Conservation (phyloP, 345 rosid species). For the Salix caprea region DNA sequence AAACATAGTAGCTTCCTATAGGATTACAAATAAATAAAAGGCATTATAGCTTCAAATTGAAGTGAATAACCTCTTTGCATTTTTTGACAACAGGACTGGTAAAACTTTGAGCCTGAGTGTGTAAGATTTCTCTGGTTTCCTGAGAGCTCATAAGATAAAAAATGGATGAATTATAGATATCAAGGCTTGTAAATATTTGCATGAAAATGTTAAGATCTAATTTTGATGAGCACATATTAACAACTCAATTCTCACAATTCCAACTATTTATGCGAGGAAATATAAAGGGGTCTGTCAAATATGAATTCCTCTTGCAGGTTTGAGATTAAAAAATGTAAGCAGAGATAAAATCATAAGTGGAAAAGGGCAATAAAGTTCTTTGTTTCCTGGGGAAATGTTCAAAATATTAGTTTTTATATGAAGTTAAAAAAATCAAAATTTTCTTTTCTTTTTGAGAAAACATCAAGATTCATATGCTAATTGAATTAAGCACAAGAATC, state of each 20-base stretch:
- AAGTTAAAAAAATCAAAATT: too few relatives aligned
- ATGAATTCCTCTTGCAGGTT: not conserved
- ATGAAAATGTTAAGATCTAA: not conserved
- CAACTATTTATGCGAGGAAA: not conserved
- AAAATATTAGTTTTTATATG: not conserved
- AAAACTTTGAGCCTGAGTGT: slow-evolving; percentile 58
- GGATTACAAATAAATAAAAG: not conserved
- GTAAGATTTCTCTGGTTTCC: slow-evolving; percentile 76
- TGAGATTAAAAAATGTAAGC: not conserved
- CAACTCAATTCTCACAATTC: not conserved
- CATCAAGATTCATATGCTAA: too few relatives aligned
- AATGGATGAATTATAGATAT: slow-evolving; percentile 13
- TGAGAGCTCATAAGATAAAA: slow-evolving; percentile 31
- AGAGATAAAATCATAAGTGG: not conserved
- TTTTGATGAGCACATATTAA: not conserved
- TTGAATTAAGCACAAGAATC: too few relatives aligned
- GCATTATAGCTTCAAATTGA: not conserved
- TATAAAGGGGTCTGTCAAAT: not conserved
- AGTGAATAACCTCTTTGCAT: slow-evolving; percentile 79
- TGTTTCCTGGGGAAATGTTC: not conserved
- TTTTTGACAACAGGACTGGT: slow-evolving; percentile 57
- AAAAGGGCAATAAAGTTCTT: not conserved
- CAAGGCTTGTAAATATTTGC: not conserved
- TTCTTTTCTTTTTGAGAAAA: too few relatives aligned
- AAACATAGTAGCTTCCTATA: not conserved